phyloP scores from a whole-genome alignment of 1,284 basidiomycete species.

The Leccinum pachyderme region DNA sequence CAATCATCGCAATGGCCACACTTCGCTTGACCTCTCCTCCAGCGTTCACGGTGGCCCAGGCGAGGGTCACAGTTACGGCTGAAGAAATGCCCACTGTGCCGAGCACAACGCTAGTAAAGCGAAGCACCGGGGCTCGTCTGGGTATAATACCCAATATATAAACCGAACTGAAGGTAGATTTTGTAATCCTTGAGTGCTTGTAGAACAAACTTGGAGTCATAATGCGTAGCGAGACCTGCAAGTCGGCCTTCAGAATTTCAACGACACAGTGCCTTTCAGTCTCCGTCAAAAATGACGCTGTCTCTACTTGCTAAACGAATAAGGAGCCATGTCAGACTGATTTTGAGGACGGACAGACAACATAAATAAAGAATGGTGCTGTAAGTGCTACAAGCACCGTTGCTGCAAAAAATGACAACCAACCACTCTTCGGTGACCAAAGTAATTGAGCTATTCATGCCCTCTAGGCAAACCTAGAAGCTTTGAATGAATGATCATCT shows the following conservation, averaged over 20 bases:
- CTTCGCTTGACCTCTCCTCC: conserved; percentile 54
- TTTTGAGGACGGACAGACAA: conserved; percentile 29
- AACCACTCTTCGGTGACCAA: neutral
- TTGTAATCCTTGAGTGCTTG: conserved; percentile 45
- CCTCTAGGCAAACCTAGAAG: conserved; percentile 35
- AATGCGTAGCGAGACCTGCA: conserved; percentile 33
- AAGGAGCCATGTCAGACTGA: neutral
- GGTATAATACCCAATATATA: conserved; percentile 45
- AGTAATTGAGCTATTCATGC: conserved; percentile 16
- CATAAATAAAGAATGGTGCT: conserved; percentile 42
- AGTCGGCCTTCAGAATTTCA: conserved; percentile 38
- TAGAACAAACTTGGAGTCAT: conserved; percentile 36
- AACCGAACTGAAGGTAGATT: conserved; percentile 41
- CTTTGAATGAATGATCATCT: neutral
- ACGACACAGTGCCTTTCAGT: conserved; percentile 36
- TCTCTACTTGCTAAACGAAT: conserved; percentile 40
- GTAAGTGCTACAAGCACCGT: conserved; percentile 38
- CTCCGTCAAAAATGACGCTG: conserved; percentile 42
- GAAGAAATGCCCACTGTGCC: conserved; percentile 52
- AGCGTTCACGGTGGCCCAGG: conserved; percentile 54
- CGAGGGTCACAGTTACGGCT: conserved; percentile 46
- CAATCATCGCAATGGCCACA: conserved; percentile 54
- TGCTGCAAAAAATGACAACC: conserved; percentile 16
- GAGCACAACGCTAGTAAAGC: conserved; percentile 50
- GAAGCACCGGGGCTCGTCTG: conserved; percentile 34